These are phyloP conservation scores for Fabrea salina DNA, from an alignment of 169 alveolate species.

Conservation along the genomic window DNA sequence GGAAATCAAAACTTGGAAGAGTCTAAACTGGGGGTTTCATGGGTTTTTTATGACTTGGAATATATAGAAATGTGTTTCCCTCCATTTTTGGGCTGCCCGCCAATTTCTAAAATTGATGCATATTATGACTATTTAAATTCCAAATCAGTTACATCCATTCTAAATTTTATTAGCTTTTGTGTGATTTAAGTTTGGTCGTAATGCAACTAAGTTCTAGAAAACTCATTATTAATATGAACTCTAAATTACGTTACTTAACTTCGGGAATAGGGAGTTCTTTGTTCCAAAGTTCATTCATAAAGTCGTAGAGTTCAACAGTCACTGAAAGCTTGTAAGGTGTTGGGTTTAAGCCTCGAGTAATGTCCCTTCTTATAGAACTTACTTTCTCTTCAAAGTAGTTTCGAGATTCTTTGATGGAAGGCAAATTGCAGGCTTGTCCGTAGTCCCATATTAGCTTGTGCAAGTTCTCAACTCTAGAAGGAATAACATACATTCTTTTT, in stretches of 20 bases:
- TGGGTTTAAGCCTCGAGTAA: slow-evolving; percentile 21
- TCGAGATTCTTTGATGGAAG: neutral
- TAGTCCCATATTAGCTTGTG: slow-evolving; percentile 5
- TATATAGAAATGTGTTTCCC: too few relatives aligned
- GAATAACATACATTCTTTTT: slow-evolving; percentile 28
- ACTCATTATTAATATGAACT: too few relatives aligned
- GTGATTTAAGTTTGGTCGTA: too few relatives aligned
- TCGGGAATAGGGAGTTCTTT: slow-evolving; percentile 16
- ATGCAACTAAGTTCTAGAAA: too few relatives aligned
- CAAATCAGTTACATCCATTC: too few relatives aligned
- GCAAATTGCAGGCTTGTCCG: neutral
- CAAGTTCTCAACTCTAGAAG: slow-evolving; percentile 10
- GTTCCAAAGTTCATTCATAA: slow-evolving; percentile 20
- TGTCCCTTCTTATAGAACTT: slow-evolving; percentile 15
- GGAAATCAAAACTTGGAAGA: too few relatives aligned
- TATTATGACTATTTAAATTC: too few relatives aligned
- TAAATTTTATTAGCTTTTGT: too few relatives aligned
- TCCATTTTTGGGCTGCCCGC: too few relatives aligned
- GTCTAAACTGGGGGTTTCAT: too few relatives aligned
- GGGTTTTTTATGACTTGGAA: too few relatives aligned
- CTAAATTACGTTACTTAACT: neutral
- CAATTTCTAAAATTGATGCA: too few relatives aligned
- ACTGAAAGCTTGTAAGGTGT: slow-evolving; percentile 31
- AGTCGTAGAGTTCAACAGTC: slow-evolving; percentile 21
- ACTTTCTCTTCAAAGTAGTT: neutral